Evolutionary conservation across 306 rosid genomes (phyloP).

Genomic region (Cucumis hystrix): DNA sequence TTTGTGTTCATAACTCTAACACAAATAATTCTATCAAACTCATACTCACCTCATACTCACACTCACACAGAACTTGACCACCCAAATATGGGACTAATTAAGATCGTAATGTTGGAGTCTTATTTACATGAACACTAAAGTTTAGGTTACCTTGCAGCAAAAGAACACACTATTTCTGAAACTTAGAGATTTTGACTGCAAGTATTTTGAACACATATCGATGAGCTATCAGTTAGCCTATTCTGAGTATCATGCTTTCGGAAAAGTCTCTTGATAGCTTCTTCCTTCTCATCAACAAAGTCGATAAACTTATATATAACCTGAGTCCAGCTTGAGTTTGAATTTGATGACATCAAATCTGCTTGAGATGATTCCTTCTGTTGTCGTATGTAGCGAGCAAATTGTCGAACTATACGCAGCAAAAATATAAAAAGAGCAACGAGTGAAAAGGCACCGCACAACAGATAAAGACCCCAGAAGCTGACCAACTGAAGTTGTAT

Average conservation of each 20-base stretch:
- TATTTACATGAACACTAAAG: neutral
- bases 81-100: neutral
- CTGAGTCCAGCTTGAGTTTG: conserved; percentile 28
- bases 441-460: conserved; percentile 31
- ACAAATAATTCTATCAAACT: too few relatives aligned
- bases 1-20: too few relatives aligned
- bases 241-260: conserved; percentile 29
- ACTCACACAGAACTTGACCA: neutral
- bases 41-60: too few relatives aligned
- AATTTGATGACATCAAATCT: conserved; percentile 17
- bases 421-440: conserved; percentile 39
- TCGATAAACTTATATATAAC: conserved; percentile 42
- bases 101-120: neutral
- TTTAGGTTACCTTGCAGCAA: neutral
- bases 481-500: conserved; percentile 54
- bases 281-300: conserved; percentile 82
- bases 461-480: conserved; percentile 85
- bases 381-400: conserved; percentile 33
- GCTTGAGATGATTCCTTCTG: conserved; percentile 25
- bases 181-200: neutral
- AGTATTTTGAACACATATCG: neutral
- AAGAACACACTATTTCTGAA: neutral
- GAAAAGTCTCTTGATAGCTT: conserved; percentile 67
- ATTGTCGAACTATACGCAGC: conserved; percentile 43
- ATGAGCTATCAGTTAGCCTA: conserved; percentile 15